These are phyloP conservation scores for Calonectria fujianensis DNA, from an alignment of 2,329 filamentous ascomycete genomes.

Conservation along the genomic window DNA sequence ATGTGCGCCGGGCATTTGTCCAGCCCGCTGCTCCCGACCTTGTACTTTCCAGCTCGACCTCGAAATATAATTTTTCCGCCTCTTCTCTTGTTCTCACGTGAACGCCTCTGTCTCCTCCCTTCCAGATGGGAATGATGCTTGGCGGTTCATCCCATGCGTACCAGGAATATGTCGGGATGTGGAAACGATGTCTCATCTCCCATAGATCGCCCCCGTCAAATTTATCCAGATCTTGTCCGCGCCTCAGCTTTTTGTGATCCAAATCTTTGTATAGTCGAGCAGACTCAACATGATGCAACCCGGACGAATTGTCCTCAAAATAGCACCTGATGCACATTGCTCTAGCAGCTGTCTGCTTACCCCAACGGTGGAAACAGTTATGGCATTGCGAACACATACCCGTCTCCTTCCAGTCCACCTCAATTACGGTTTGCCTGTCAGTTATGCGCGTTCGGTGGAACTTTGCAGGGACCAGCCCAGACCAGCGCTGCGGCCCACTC, in stretches of 20 bases:
- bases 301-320: constrained; percentile 7
- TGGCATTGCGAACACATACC: constrained; percentile 29
- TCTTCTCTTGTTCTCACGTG: constrained; percentile 20
- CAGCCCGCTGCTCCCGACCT: neutral
- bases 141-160: constrained; percentile 25
- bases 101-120: constrained; percentile 23
- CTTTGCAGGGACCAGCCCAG: neutral
- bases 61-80: constrained; percentile 1
- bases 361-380: constrained; percentile 33
- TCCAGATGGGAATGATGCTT: constrained; percentile 10
- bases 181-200: constrained; percentile 8
- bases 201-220: constrained; percentile 15
- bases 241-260: neutral
- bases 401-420: constrained; percentile 27
- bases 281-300: constrained; percentile 2
- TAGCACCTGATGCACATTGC: constrained; percentile 23
- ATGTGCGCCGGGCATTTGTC: neutral
- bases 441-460: constrained; percentile 21
- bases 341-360: constrained; percentile 12
- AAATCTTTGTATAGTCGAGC: constrained; percentile 25
- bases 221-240: neutral
- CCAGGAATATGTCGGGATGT: constrained; percentile 24
- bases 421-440: constrained; percentile 3
- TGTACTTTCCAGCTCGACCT: constrained; percentile 5
- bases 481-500: neutral